Base-by-base conservation (phyloP, 1,139 yeast genomes). In the Hyphopichia wangnamkhiaoensis region DNA sequence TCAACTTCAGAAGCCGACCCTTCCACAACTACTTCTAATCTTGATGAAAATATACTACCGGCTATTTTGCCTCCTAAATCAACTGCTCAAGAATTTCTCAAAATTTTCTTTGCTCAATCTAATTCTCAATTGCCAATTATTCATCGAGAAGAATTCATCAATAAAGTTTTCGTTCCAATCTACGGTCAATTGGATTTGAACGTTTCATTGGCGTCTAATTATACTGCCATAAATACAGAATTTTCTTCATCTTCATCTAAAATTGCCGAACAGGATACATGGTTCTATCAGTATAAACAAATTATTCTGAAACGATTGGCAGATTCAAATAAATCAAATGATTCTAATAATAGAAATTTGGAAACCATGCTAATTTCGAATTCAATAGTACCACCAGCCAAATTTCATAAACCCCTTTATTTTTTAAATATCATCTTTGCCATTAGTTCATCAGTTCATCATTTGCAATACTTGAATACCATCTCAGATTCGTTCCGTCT, bases 101-200 rank as follows among this genome's bases (percentile, higher is more conserved):
- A 78, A 36, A 70, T 80, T 2, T 89, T 75, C 58, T 90, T 90
- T 54, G 79, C 87, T 17, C 93, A 85, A 50, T 79, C 93, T 14
- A 89, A 89, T 55, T 70, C 95, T 3, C 96, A 88, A 58, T 56
- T 86, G 29, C 96, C 96, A 0, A 72, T 89, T 4, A 61, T 90
- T 37, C 96, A 90, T 56, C 74, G 96, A 28, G 95, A 88, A 52
- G 79, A 76, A 46, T 89, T 89, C 53, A 58, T 90, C 33, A 65
- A 66, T 37, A 68, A 71, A 33, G 82, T 80, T 54, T 90, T 85
- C 54, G 76, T 79, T 44, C 96, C 96, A 0, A 71, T 89, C 1
- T 89, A 89, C 55, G 96, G 96, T 2, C 60, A 68, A 5, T 66
- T 85, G 40, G 80, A 87, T 23, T 56, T 68, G 1, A 65, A 65